These are phyloP conservation scores for Pichia occidentalis DNA, from an alignment of 805 yeast genomes.

Conservation along the genomic window DNA sequence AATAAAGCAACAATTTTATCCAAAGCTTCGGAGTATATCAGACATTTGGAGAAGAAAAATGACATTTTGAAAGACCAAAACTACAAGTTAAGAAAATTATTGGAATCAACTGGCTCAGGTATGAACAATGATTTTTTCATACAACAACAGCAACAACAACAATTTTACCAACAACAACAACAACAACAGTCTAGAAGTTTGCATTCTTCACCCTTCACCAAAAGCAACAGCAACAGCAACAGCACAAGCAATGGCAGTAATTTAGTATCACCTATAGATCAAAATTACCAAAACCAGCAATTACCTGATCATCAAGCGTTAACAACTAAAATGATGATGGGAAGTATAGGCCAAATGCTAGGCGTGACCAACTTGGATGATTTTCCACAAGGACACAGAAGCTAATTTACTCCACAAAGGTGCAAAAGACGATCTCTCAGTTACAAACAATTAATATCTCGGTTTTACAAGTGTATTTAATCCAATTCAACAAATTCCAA, in stretches of 20 bases:
- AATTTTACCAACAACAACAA: slow-evolving; percentile 9
- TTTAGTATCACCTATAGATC: slow-evolving; percentile 13
- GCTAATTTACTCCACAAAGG: slow-evolving; percentile 28
- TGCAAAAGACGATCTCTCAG: too few species aligned
- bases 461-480: too few species aligned
- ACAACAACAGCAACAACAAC: slow-evolving; percentile 7
- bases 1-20: slow-evolving; percentile 72
- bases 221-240: slow-evolving; percentile 9
- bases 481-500: too few species aligned
- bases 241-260: slow-evolving; percentile 12
- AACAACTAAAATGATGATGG: slow-evolving; percentile 48
- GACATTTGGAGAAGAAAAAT: slow-evolving; percentile 62
- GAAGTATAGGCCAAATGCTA: slow-evolving; percentile 59
- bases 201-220: slow-evolving; percentile 15
- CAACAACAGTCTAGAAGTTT: slow-evolving; percentile 11
- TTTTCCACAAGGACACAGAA: slow-evolving; percentile 26
- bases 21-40: slow-evolving; percentile 73
- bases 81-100: slow-evolving; percentile 27
- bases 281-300: slow-evolving; percentile 7
- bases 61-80: slow-evolving; percentile 44
- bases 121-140: slow-evolving; percentile 7
- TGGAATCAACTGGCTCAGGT: slow-evolving; percentile 14
- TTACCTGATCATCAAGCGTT: slow-evolving; percentile 19
- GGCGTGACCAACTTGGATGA: slow-evolving; percentile 57
- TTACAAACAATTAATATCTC: too few species aligned